Evolutionary conservation across 805 yeast species (phyloP), one percentile per base, ranked within the genome.

Genomic region (Danielozyma ontarioensis): DNA sequence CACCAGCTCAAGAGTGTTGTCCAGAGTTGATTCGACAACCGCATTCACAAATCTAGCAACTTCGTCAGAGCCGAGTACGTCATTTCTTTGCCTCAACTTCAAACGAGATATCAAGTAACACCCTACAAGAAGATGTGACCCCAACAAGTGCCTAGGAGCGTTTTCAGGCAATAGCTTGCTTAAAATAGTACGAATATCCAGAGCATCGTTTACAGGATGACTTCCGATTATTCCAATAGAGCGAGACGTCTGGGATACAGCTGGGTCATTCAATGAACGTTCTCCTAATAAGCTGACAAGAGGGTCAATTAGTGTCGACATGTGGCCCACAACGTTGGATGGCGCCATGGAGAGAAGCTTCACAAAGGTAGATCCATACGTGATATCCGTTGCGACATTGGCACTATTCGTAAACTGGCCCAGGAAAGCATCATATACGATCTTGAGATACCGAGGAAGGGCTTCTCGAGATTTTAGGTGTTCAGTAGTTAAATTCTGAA

Each of bases 21-120:
- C 55, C n/a, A 47, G 33, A 8, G 57, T 27, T 1, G 49, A 37
- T 0, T 26, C 29, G 7, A 44, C 28, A 4, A 57, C 34, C 4
- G 31, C 30, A 4, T 32, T 28, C 13, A 50, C 36, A 25, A 32
- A 51, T 5, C 30, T 7, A 8, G 27, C 29, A 16, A 54, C 39
- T 3, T 16, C 5, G 1, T 32, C 33, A 4, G 30, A 6, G 5
- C 50, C 23, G 10, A 62, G 25, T 11, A 38, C 26, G 17, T 40
- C 28, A 7, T 34, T 27, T 7, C 58, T 36, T 13, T 35, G 25
- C 15, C 74, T 50, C 5, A 66, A 46, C 4, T 48, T 48, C 27
- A 74, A 45, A 36, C 82, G 62, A 0, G 85, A 70, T 2, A 68
- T 30, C 3, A 79, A 37, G 41, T 53, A 76, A 0, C 78, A 69